Base-by-base conservation (phyloP, 495 filamentous ascomycete species). In the Neurospora intermedia region DNA sequence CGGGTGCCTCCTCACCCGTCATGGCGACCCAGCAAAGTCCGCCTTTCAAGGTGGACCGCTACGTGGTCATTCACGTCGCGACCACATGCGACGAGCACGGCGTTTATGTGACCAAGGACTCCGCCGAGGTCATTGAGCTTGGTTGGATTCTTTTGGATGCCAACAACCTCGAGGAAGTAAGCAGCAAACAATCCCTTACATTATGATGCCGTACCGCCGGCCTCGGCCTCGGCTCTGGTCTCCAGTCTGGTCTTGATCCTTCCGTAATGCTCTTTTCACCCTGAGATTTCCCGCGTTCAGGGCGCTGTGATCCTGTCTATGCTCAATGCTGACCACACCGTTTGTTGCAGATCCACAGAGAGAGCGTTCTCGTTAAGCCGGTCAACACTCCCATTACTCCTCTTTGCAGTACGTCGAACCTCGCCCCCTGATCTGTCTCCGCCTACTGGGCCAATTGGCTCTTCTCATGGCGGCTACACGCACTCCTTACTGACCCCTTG, bases 51-150 rank as follows among this genome's bases (percentile, higher is more conserved):
- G 89, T 94, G 84, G 96, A 98, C 85, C 92, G 94, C 79, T 98
- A 97, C 82, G 91, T 97, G 75, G 93, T 99, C 78, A 96, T 98
- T 80, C 96, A 98, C 83, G 95, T 98, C 77, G 96, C 96, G 74
- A 99, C 96, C 41, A 99, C 96, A 76, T 98, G 96, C 84, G 96
- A 98, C 82, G 96, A 99, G 79, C 96, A 99, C 84, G 96, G 96
- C 73, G 96, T 99, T 72, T 99, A 98, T 83, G 96, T 99, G 70
- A 98, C 96, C 43, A 98, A 97, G 85, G 96, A 99, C 81, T 98
- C 95, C 45, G 96, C 96, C 73, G 96, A 99, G 84, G 96, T 99
- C 71, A 98, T 99, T 81, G 96, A 99, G 87, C 87, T 99, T 77
- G 96, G 96, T 69, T 99, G 96, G 96, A 96, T 98, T 76, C 82